Evolutionary conservation across 306 rosid genomes (phyloP), one percentile per base, ranked within the genome.

Genomic region (Lithocarpus polystachyus): DNA sequence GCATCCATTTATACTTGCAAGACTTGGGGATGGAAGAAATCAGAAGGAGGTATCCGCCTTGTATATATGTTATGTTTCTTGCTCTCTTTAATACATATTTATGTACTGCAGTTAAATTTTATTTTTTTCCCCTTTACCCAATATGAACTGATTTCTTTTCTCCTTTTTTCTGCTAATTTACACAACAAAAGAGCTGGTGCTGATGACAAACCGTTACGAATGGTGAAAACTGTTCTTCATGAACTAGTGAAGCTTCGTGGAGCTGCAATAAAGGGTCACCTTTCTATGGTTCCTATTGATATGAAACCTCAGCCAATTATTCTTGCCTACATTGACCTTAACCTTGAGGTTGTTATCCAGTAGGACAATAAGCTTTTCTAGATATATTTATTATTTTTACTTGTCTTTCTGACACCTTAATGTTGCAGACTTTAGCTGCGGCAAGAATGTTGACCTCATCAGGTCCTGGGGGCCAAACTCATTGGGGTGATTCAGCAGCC

Each of bases 161-260:
- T 78, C 23, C 55, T 20, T 26, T 80, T 77, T 83, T 45, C 56
- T 14, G 40, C 22, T 13, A 76, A 5, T 37, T 35, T 3, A 69
- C 76, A 64, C 74, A 69, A 65, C 61, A 56, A 29, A 56, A 96
- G 99, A 81, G 99, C 99, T 75, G 99, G 99, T 85, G 97, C 99
- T 64, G 99, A 96, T 91, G 99, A 96, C 83, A 96, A 96, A 78
- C 99, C 98, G 45, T 76, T 96, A 79, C 89, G 99, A 64, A 96
- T 96, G 99, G 99, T 96, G 59, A 96, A 96, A 84, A 96, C 99
- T 83, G 97, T 93, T 82, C 89, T 96, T 37, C 99, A 96, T 77
- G 99, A 96, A 79, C 99, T 96, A 78, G 99, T 96, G 79, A 96
- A 96, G 92, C 98, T 96, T 80, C 94, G 98, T n/a, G 99, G 99